Percentiles rank a stretch among this genome's conserved stretches.
Conservation (phyloP, 345 rosid genomes). For the Boechera stricta region DNA sequence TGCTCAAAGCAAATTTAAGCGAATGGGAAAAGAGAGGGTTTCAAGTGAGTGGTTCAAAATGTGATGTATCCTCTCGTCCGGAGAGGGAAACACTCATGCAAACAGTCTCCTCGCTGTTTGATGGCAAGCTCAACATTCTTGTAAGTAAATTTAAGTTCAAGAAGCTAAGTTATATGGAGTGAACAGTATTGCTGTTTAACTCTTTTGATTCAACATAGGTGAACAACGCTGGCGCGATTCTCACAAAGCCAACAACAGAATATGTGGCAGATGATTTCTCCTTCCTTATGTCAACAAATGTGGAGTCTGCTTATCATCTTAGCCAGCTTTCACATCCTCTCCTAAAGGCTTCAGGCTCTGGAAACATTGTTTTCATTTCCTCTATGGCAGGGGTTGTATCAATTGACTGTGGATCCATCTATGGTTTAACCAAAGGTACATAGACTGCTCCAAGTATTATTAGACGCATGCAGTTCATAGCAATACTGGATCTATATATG, state of each 20-base stretch:
- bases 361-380: constrained; percentile 55
- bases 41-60: constrained; percentile 38
- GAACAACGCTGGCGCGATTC: constrained; percentile 56
- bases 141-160: neutral
- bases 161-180: neutral
- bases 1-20: constrained; percentile 19
- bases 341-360: constrained; percentile 56
- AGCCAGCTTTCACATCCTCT: constrained; percentile 60
- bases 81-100: constrained; percentile 33
- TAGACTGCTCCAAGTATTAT: neutral
- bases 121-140: constrained; percentile 31
- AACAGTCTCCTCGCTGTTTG: constrained; percentile 17
- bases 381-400: constrained; percentile 46
- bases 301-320: constrained; percentile 58
- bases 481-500: neutral
- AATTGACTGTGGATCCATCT: constrained; percentile 37
- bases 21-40: constrained; percentile 37
- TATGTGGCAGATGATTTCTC: constrained; percentile 53
- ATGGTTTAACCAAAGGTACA: constrained; percentile 52
- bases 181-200: neutral
- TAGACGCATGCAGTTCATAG: neutral
- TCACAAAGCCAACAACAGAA: constrained; percentile 49
- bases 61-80: constrained; percentile 35
- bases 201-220: constrained; percentile 38
- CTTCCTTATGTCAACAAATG: constrained; percentile 47